Base-by-base conservation (phyloP, 1,284 basidiomycete species). In the Irpex sp. region DNA sequence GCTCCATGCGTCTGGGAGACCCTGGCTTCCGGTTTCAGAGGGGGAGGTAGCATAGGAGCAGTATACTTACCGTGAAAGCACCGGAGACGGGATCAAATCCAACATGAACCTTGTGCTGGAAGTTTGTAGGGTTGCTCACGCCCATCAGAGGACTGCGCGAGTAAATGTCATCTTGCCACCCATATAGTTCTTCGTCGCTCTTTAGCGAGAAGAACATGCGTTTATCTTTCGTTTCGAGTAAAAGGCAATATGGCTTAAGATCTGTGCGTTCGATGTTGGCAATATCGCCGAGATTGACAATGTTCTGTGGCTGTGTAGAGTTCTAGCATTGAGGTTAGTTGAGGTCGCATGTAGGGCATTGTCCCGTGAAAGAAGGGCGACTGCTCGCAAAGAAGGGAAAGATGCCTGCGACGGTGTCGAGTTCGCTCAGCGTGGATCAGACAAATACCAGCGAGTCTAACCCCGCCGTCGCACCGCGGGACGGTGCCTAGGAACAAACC, bases 81-180 rank as follows among this genome's bases (percentile, higher is more conserved):
- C 96, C 96, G 45, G 91, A 91, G 54, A 94, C 82, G 0, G 95
- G 93, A 75, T 99, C 96, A 69, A 97, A 98, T 5, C 96, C 96
- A 63, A 99, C 96, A 74, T 99, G 96, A 2, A 98, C 94, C 73
- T 97, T 94, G 78, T 98, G 96, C 0, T 97, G 94, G 72, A 98
- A 98, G 76, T 99, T 96, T 16, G 94, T 98, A 0, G 96, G 96
- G 66, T 91, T 90, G 70, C 90, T 91, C 21, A 96, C 93, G 45
- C 95, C 94, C 87, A 94, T 93, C 55, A 96, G 80, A 0, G 96
- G 94, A 67, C 92, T 94, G 58, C 95, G 85, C 6, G 86, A 87
- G 75, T 98, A 98, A 63, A 99, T 91, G 71, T 97, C 96, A 71
- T 99, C 96, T 77, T 94, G 87, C 96, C 96, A 98, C 33, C 87